Evolutionary conservation across 345 rosid species (phyloP), one percentile per base, ranked within the genome.

Genomic region (Angophora floribunda): DNA sequence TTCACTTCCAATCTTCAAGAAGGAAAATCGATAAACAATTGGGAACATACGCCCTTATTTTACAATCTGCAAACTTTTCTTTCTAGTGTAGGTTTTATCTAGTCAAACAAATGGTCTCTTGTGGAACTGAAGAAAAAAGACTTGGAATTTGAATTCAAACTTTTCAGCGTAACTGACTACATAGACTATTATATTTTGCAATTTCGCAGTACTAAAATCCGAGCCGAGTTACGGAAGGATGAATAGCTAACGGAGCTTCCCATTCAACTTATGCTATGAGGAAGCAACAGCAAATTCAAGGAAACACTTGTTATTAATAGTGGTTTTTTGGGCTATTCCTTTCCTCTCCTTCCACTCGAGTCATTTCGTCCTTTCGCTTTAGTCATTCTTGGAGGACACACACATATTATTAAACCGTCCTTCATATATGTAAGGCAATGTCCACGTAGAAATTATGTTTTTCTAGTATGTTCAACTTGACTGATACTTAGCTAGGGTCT

Each of bases 21-120:
- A 65, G 78, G 44, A 65, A 65, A 65, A 65, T 30, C 44, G 30
- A 14, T 65, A 4, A 15, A 30, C 44, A 67, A 30, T 30, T 67
- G 78, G 3, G 0, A 67, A 30, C 12, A 67, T 15, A 15, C 4
- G 1, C 0, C 3, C 12, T 67, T 30, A 67, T 6, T 30, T 30
- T 15, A 30, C 44, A 3, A 15, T 30, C 21, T 30, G 5, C 30
- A 10, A 15, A 30, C 21, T 30, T 5, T 67, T 15, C 4, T 65
- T 0, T 65, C 1, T 22, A 0, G 28, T 55, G 0, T 4, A 55
- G 28, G 5, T 55, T 55, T 55, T 1, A 21, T 21, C 1, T 55
- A 2, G 59, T 55, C 26, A 55, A 55, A 55, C 59, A 55, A 55
- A 55, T 19, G 11, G 11, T 55, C 0, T 55, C 41, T 7, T 21